Evolutionary conservation across 1,284 basidiomycete species (phyloP), one percentile per base, ranked within the genome.

Genomic region (Ustilago nuda): DNA sequence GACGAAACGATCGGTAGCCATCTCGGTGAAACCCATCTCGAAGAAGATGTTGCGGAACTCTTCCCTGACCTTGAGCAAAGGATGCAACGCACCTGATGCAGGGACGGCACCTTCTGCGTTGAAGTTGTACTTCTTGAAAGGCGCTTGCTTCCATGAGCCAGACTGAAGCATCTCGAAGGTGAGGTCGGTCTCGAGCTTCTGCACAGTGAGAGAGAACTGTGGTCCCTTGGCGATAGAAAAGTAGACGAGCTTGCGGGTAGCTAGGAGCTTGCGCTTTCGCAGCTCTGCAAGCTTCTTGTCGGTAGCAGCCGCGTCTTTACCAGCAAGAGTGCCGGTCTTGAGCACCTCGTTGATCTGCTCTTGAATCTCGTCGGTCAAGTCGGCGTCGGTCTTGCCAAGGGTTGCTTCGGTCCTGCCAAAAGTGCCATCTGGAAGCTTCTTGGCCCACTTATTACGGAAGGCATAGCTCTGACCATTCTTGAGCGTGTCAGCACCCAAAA

Each of bases 1-100:
- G 68, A 99, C 95, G 86, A 95, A 99, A 68, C 92, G 92, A 71
- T 92, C 92, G n/a, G 97, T 98, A 7, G 96, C 95, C 97, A 99
- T 99, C 87, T 99, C 97, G 65, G 94, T 92, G 88, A 99, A 99
- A 94, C 97, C 97, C 94, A 99, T 98, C 87, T 99, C 97, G 81
- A 99, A 91, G 89, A 99, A 99, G 84, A 99, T 98, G 85, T 93
- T 93, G 59, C 95, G 90, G 87, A 99, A 95, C 87, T 99, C 97
- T 87, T 99, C 96, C 61, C 97, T 90, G 39, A 99, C 97, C 88
- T 99, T 99, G 78, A 99, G 90, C 35, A 99, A 89, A 7, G 96
- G 97, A 87, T 99, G 97, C 37, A 99, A 88, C 12, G 95, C 94
- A 56, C 97, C 97, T 35, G 94, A 93, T 37, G 90, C 90, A 4